These are phyloP conservation scores for Blastomyces percursus DNA, from an alignment of 2,329 filamentous ascomycete species.

Conservation along the genomic window DNA sequence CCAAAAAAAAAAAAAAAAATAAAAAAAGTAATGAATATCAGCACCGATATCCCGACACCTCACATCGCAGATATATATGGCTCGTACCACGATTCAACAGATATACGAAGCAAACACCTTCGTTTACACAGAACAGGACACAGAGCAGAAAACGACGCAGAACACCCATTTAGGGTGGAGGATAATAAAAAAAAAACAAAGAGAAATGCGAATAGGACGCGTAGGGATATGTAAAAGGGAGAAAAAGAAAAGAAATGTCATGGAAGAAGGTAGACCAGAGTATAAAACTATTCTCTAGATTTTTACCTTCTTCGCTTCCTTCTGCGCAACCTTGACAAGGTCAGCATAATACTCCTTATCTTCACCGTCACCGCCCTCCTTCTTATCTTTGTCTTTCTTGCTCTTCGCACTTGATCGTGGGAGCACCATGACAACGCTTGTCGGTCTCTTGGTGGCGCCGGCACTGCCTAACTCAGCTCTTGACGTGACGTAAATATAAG, in stretches of 20 bases:
- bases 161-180: background rate
- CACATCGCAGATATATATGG: background rate
- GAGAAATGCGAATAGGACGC: background rate
- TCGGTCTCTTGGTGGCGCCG: slow-evolving; percentile 89
- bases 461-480: slow-evolving; percentile 89
- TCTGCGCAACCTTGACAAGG: slow-evolving; percentile 48
- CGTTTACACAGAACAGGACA: background rate
- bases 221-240: background rate
- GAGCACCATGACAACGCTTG: slow-evolving; percentile 81
- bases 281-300: slow-evolving; percentile 26
- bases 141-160: background rate
- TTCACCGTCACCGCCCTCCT: slow-evolving; percentile 33
- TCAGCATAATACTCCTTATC: slow-evolving; percentile 44
- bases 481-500: slow-evolving; percentile 89
- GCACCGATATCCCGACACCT: background rate
- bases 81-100: background rate
- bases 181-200: background rate
- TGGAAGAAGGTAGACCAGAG: background rate
- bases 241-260: background rate
- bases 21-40: background rate
- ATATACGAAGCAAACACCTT: background rate
- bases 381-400: slow-evolving; percentile 39
- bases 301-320: slow-evolving; percentile 48
- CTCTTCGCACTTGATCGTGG: slow-evolving; percentile 41
- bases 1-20: slow-evolving; percentile 3